These are phyloP conservation scores for Calocybe indica DNA, from an alignment of 768 basidiomycete genomes.

Conservation along the genomic window DNA sequence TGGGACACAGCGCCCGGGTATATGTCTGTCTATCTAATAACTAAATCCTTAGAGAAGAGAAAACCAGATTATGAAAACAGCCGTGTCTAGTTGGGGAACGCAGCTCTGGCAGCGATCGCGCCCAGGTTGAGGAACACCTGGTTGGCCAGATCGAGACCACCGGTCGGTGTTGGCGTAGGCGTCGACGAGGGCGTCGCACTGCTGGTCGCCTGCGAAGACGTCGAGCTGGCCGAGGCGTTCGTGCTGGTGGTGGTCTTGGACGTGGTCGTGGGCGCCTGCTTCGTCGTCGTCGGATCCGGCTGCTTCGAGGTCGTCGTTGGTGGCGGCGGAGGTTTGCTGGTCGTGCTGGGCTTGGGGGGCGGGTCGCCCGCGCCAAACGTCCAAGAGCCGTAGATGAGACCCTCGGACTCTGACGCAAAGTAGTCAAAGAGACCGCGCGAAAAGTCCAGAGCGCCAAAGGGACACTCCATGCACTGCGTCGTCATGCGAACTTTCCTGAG, in stretches of 20 bases:
- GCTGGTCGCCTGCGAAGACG: constrained; percentile 2
- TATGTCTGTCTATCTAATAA: not conserved
- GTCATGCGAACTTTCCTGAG: not conserved
- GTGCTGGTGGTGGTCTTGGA: constrained; percentile 7
- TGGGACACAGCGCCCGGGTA: not conserved
- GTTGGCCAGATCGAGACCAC: constrained; percentile 9
- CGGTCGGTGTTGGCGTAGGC: constrained; percentile 6
- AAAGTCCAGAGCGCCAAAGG: constrained; percentile 46
- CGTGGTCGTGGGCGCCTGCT: constrained; percentile 7
- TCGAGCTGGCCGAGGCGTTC: constrained; percentile 8
- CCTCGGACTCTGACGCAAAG: constrained; percentile 33
- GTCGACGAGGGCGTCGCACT: constrained; percentile 7
- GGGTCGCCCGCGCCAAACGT: constrained; percentile 20
- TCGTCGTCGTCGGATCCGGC: constrained; percentile 9
- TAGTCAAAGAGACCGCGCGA: constrained; percentile 43
- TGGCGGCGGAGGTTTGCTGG: not conserved
- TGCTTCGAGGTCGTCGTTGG: constrained; percentile 17
- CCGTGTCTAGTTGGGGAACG: not conserved
- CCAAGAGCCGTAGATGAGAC: constrained; percentile 45
- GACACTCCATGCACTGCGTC: constrained; percentile 45
- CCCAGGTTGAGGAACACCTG: constrained; percentile 10
- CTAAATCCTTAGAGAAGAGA: no score
- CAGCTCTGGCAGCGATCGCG: constrained; percentile 9
- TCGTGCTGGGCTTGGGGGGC: constrained; percentile 6
- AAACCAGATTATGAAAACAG: not conserved